Evolutionary conservation across 257 asterid species (phyloP), one percentile per base, ranked within the genome.

Genomic region (Fraxinus excelsior): DNA sequence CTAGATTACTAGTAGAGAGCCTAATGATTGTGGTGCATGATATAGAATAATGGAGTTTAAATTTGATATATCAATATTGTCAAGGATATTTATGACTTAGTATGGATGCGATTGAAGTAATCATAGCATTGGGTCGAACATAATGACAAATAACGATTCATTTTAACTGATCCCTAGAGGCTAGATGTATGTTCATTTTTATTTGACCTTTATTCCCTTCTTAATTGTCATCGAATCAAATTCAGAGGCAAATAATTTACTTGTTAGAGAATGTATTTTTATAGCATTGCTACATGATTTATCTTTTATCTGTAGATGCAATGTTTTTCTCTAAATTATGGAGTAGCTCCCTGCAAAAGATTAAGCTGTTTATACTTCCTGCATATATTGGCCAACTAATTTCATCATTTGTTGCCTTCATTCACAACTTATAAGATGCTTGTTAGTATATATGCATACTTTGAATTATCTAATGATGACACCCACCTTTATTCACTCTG

Each of bases 401-500:
- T 7, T 56, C 66, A n/a, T 58, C 29, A 58, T 51, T 14, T 25
- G 67, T 60, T 25, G 67, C 19, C 34, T 11, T 62, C n/a, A 25
- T 26, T n/a, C 28, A 56, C 26, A 7, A 6, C 1, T 7, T 56
- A 25, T 26, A 23, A 62, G 32, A 25, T 26, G 68, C 35, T 26
- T 62, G 68, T 26, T 26, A 26, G 68, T 26, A 12, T 12, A 26
- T 12, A 2, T 13, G 3, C 35, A 35, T 60, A 14, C 10, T 51
- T 76, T 37, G 23, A 25, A 31, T 53, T 31, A 74, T 78, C 73
- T 40, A 25, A 60, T 29, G 19, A 74, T 78, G 49, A 82, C 64
- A 82, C 35, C 76, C 77, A 60, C 62, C 58, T 38, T 79, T 82
- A 34, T 44, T 81, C 79, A 49, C 76, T 74, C 51, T 70, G 6